A percentile compares a stretch with the other conserved stretches of the same genome.
Evolutionary conservation across 116 monocot species (phyloP).

Genomic region (Posidonia oceanica): DNA sequence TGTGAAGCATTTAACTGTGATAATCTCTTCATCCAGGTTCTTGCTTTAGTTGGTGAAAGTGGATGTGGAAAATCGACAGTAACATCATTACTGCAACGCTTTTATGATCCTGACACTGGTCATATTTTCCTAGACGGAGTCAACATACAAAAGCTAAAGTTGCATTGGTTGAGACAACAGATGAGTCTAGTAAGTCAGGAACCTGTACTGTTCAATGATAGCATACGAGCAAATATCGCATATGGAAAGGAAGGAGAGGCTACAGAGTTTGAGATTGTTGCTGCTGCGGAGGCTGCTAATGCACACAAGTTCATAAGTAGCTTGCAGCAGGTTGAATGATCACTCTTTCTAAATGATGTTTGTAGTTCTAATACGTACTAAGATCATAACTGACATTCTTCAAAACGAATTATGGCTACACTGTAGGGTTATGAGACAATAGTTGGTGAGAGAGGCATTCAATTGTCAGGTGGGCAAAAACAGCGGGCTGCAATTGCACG

Average conservation of each 20-base stretch:
- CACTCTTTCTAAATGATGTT: no score
- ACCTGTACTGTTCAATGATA: slow-evolving; percentile 12
- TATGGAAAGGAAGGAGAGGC: no score
- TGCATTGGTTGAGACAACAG: slow-evolving; percentile 41
- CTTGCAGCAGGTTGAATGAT: slow-evolving; percentile 17
- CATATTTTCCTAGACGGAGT: no score
- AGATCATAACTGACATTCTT: no score
- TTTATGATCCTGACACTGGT: no score
- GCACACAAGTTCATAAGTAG: slow-evolving; percentile 36
- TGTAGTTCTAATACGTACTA: no score
- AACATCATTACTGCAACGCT: no score
- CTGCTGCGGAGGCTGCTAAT: slow-evolving; percentile 32
- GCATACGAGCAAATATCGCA: no score
- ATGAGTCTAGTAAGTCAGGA: slow-evolving; percentile 45
- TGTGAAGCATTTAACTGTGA: no score
- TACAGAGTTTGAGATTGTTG: slow-evolving; percentile 9
- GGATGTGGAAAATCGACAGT: no score
- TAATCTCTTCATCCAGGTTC: not conserved
- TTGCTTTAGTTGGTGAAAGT: not conserved
- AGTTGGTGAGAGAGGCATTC: slow-evolving; percentile 36
- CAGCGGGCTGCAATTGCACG: slow-evolving; percentile 62
- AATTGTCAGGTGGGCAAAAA: slow-evolving; percentile 62
- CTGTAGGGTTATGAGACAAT: slow-evolving; percentile 25
- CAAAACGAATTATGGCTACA: no score
- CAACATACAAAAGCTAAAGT: slow-evolving; percentile 10